A percentile compares a stretch with the other conserved stretches of the same genome.
phyloP scores from a whole-genome alignment of 257 asterid species.

The Salvia splendens region DNA sequence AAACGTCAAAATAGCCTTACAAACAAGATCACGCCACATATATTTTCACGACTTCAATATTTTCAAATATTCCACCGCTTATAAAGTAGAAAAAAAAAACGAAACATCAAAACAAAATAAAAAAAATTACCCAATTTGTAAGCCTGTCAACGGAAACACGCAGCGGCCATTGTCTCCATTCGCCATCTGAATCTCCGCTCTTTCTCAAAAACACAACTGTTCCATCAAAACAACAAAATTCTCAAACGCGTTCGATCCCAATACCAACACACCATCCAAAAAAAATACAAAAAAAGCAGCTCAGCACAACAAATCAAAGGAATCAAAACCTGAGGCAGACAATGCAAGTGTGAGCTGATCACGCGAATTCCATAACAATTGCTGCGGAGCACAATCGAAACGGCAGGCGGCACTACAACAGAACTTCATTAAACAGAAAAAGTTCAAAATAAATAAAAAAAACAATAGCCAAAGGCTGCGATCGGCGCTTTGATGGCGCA shows the following conservation, averaged over 20 bases:
- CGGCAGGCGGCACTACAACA: conserved; percentile 35
- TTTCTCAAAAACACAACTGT: conserved; percentile 39
- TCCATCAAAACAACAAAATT: conserved; percentile 28
- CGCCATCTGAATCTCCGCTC: conserved; percentile 51
- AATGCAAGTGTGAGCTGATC: conserved; percentile 33
- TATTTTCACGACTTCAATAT: neutral
- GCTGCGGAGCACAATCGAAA: conserved; percentile 30
- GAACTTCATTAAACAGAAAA: conserved; percentile 47
- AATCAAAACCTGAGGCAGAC: conserved; percentile 38
- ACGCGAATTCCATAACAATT: conserved; percentile 32
- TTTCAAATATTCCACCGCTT: conserved; percentile 14
- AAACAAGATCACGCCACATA: conserved; percentile 19
- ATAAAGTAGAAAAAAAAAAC: neutral
- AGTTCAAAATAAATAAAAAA: neutral
- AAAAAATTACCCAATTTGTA: conserved; percentile 76
- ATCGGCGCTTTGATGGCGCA: conserved; percentile 29
- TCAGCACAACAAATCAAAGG: neutral
- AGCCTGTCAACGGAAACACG: conserved; percentile 69
- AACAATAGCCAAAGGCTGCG: conserved; percentile 24
- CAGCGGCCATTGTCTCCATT: conserved; percentile 50
- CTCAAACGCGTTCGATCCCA: conserved; percentile 3
- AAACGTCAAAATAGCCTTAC: neutral
- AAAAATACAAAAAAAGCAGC: neutral
- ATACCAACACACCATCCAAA: neutral
- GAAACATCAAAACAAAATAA: neutral